Evolutionary conservation across 140 eudicot species (phyloP).

Genomic region (Artemisia princeps): DNA sequence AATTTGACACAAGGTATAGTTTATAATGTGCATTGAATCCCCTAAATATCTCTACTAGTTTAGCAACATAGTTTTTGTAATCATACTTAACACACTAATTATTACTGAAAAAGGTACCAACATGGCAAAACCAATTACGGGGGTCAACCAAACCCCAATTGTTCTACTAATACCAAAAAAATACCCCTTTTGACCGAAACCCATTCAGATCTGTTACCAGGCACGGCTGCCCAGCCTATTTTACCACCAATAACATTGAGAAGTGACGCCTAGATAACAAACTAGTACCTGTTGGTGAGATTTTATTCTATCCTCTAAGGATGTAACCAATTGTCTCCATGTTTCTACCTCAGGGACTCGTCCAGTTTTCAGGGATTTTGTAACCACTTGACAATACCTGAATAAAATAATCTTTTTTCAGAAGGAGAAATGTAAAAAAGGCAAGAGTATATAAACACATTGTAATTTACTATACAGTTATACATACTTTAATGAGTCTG

Average conservation of each 20-base stretch:
- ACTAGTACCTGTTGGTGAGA: conserved; percentile 76
- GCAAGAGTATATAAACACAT: not conserved
- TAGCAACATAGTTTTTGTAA: too few relatives aligned
- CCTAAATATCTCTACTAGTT: too few relatives aligned
- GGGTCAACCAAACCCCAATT: too few relatives aligned
- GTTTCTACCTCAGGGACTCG: conserved; percentile 69
- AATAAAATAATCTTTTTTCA: conserved; percentile 9
- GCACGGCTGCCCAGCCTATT: too few relatives aligned
- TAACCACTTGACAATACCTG: conserved; percentile 88
- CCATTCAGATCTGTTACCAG: too few relatives aligned
- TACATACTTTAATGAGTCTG: conserved; percentile 73
- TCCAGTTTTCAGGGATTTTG: conserved; percentile 75
- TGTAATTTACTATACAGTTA: not conserved
- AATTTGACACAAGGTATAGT: not conserved
- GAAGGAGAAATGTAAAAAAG: not conserved
- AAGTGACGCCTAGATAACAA: not conserved
- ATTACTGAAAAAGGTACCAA: too few relatives aligned
- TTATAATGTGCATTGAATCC: not conserved
- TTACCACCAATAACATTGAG: not conserved
- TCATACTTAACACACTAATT: too few relatives aligned
- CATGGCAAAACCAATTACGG: too few relatives aligned
- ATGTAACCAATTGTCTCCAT: conserved; percentile 55
- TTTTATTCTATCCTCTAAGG: conserved; percentile 89
- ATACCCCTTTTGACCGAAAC: too few relatives aligned
- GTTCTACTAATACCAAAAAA: too few relatives aligned